A percentile compares a stretch with the other conserved stretches of the same genome.
phyloP scores from a whole-genome alignment of 2,329 filamentous ascomycete genomes.

The Ceratocystis destructans region DNA sequence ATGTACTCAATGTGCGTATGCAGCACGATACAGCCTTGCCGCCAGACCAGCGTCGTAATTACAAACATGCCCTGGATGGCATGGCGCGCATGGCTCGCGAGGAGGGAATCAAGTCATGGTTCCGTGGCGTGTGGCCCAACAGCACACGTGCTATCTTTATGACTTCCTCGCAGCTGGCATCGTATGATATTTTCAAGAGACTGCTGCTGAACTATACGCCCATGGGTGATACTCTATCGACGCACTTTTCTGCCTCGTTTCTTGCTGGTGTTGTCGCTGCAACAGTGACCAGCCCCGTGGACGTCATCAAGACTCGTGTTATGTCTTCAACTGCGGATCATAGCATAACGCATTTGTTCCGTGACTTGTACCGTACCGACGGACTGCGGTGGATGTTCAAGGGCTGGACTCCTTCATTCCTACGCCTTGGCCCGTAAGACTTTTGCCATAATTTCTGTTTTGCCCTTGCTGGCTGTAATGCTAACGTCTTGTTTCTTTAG shows the following conservation, averaged over 20 bases:
- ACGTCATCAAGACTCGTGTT: constrained; percentile 78
- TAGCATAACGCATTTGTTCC: constrained; percentile 45
- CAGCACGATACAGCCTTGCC: constrained; percentile 80
- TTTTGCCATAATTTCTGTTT: neutral
- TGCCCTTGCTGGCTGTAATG: neutral
- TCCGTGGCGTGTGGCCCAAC: constrained; percentile 77
- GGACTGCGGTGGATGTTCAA: constrained; percentile 76
- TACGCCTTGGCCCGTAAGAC: constrained; percentile 49
- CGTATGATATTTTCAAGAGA: constrained; percentile 71
- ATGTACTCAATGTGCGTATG: constrained; percentile 97
- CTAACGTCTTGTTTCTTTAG: constrained; percentile 25
- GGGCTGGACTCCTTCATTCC: constrained; percentile 71
- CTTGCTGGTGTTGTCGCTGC: constrained; percentile 72
- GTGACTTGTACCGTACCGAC: constrained; percentile 54
- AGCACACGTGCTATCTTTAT: constrained; percentile 69
- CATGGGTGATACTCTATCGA: constrained; percentile 55
- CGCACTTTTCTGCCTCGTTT: constrained; percentile 66
- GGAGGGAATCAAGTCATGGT: constrained; percentile 64
- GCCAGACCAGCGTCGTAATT: constrained; percentile 61
- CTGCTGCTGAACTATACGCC: constrained; percentile 52
- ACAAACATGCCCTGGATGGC: constrained; percentile 77
- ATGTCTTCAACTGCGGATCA: constrained; percentile 51
- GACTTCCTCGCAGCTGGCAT: constrained; percentile 73
- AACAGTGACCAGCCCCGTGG: constrained; percentile 70
- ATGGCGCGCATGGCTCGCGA: constrained; percentile 73